Evolutionary conservation across 2,329 filamentous ascomycete species (phyloP).

Genomic region (Aspergillus piperis): DNA sequence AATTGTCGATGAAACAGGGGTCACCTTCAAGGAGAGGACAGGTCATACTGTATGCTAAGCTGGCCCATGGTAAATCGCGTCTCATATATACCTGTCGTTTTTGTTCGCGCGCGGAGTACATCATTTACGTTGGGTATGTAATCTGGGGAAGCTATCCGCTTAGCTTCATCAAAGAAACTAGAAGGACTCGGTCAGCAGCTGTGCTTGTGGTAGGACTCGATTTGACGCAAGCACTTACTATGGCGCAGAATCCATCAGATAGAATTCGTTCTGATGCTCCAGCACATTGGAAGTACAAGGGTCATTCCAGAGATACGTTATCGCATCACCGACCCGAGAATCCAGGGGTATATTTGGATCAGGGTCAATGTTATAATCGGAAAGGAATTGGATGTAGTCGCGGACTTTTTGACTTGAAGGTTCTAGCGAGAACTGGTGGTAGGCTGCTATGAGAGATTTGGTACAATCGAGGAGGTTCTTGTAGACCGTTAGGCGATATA

Average conservation of each 20-base stretch:
- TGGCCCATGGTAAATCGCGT: conserved; percentile 98
- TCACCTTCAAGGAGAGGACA: conserved; percentile 3
- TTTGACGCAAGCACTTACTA: conserved; percentile 66
- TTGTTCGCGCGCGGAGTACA: conserved; percentile 91
- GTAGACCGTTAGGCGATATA: conserved; percentile 95
- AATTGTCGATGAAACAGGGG: conserved; percentile 21
- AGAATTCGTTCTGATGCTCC: conserved; percentile 96
- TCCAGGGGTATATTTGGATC: conserved; percentile 86
- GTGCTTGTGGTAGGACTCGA: conserved; percentile 16
- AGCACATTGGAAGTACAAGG: conserved; percentile 78
- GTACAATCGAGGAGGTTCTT: conserved; percentile 98
- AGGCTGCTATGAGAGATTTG: conserved; percentile 86
- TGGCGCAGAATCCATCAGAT: conserved; percentile 97
- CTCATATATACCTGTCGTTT: conserved; percentile 99
- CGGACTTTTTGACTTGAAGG: conserved; percentile 71
- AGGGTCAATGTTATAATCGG: conserved; percentile 86
- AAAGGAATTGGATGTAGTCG: conserved; percentile 74
- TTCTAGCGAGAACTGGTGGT: conserved; percentile 87
- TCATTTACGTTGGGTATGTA: conserved; percentile 95
- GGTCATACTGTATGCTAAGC: conserved; percentile 90
- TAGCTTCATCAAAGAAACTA: conserved; percentile 94
- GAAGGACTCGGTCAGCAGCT: conserved; percentile 23
- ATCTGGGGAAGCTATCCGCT: conserved; percentile 77
- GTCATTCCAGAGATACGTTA: conserved; percentile 88
- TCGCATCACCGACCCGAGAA: conserved; percentile 74